These are phyloP conservation scores for Candida tammaniensis DNA, from an alignment of 805 yeast species.

Conservation along the genomic window DNA sequence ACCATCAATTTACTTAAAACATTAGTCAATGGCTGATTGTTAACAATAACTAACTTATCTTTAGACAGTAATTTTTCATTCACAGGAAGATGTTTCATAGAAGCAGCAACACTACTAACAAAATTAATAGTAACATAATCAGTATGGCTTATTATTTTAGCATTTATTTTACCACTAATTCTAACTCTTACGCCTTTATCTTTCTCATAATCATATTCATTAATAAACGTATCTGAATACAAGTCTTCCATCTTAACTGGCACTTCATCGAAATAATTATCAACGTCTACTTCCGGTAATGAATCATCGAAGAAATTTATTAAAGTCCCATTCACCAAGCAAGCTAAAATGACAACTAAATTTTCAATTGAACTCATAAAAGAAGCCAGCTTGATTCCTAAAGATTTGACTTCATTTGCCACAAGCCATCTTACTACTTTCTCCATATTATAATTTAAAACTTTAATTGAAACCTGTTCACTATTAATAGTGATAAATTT, in stretches of 20 bases:
- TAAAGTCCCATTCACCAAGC: conserved; percentile 42
- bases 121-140: conserved; percentile 51
- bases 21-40: conserved; percentile 20
- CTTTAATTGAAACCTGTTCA: conserved; percentile 13
- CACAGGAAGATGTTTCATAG: conserved; percentile 44
- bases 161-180: conserved; percentile 16
- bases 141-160: conserved; percentile 13
- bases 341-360: conserved; percentile 40
- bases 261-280: conserved; percentile 7
- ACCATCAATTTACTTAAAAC: conserved; percentile 37
- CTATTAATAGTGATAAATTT: conserved; percentile 8
- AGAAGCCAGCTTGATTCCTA: conserved; percentile 26
- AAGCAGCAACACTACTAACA: conserved; percentile 52
- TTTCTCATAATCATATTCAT: conserved; percentile 29
- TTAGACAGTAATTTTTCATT: conserved; percentile 7
- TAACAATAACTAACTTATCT: conserved; percentile 23
- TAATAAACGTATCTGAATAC: conserved; percentile 16
- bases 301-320: conserved; percentile 36
- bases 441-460: conserved; percentile 28
- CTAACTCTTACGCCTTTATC: conserved; percentile 37
- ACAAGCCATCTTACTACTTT: conserved; percentile 18
- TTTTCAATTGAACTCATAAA: conserved; percentile 26
- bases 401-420: conserved; percentile 12
- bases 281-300: conserved; percentile 3
- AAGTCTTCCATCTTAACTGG: background rate